phyloP scores from a whole-genome alignment of 352 stramenopile genomes.

The Phytopythium montanum region DNA sequence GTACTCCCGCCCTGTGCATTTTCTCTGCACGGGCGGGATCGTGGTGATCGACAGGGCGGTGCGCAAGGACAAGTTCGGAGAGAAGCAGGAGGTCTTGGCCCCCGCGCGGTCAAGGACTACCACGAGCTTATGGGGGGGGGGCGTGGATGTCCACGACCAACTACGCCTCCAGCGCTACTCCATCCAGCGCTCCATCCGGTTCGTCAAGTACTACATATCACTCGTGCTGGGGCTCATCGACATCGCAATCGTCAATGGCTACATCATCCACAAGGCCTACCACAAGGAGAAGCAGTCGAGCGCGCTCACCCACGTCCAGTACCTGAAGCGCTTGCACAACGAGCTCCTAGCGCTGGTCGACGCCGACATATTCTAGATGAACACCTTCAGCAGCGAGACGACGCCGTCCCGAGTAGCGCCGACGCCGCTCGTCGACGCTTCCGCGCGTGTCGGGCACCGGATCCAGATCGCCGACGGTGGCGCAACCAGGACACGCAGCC shows the following conservation, averaged over 20 bases:
- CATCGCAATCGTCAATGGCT: conserved; percentile 17
- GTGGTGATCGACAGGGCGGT: conserved; percentile 1
- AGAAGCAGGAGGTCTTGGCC: conserved; percentile 9
- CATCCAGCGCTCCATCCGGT: conserved; percentile 4
- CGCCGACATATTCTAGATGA: conserved; percentile 12
- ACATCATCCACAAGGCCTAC: conserved; percentile 17
- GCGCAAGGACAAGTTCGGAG: not conserved
- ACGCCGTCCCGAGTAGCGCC: too few species aligned
- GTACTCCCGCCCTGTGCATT: conserved; percentile 8
- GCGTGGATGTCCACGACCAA: conserved; percentile 13
- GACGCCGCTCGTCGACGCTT: not conserved
- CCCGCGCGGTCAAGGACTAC: conserved; percentile 10
- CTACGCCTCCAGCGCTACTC: conserved; percentile 15
- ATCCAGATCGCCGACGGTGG: not conserved
- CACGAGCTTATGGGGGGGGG: conserved; percentile 14
- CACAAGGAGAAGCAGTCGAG: conserved; percentile 8
- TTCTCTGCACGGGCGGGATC: conserved; percentile 10
- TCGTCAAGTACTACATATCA: conserved; percentile 20
- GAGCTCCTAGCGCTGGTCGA: conserved; percentile 1
- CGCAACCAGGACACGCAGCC: conserved; percentile 2
- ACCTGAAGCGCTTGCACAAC: conserved; percentile 11
- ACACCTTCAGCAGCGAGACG: conserved; percentile 8
- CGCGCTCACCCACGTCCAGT: conserved; percentile 9
- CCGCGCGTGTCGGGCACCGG: not conserved
- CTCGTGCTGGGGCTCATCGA: conserved; percentile 15